Conservation (phyloP, 2,329 filamentous ascomycete genomes). For the Colletotrichum gigasporum region DNA sequence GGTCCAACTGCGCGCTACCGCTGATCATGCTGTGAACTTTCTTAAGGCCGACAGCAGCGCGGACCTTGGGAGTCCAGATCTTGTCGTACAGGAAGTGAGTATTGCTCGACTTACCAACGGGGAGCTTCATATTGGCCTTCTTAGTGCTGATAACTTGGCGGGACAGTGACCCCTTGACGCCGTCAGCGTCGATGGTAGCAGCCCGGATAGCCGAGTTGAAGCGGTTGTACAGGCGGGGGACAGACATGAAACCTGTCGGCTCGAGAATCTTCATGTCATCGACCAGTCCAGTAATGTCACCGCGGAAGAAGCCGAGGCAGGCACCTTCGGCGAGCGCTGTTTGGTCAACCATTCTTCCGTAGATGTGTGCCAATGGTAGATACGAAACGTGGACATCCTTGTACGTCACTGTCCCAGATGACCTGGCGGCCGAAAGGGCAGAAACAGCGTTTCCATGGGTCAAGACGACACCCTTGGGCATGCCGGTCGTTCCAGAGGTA, state of each 20-base stretch:
- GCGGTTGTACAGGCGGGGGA: conserved; percentile 90
- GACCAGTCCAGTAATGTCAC: conserved; percentile 84
- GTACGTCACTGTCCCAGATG: conserved; percentile 58
- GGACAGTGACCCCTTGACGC: conserved; percentile 83
- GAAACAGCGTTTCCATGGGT: conserved; percentile 85
- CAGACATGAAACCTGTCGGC: conserved; percentile 85
- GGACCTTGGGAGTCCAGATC: conserved; percentile 91
- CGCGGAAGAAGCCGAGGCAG: conserved; percentile 91
- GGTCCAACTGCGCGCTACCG: conserved; percentile 91
- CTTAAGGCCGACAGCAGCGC: conserved; percentile 83
- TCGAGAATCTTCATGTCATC: conserved; percentile 91
- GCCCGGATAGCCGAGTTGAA: conserved; percentile 86
- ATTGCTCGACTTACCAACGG: conserved; percentile 79
- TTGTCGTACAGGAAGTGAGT: conserved; percentile 82
- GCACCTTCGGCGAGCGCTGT: conserved; percentile 75
- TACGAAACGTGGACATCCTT: conserved; percentile 82
- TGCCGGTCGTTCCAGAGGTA: conserved; percentile 85
- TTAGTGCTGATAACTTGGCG: conserved; percentile 84
- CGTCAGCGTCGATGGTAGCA: conserved; percentile 80
- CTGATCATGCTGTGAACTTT: conserved; percentile 79
- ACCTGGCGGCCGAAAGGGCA: conserved; percentile 70
- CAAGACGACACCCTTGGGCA: conserved; percentile 84
- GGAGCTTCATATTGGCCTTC: conserved; percentile 78
- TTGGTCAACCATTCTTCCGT: conserved; percentile 86
- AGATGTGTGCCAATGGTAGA: conserved; percentile 93